Percentiles rank a stretch among this genome's conserved stretches.
Evolutionary conservation across 768 basidiomycete species (phyloP).

Genomic region (Calocybe cyanea): DNA sequence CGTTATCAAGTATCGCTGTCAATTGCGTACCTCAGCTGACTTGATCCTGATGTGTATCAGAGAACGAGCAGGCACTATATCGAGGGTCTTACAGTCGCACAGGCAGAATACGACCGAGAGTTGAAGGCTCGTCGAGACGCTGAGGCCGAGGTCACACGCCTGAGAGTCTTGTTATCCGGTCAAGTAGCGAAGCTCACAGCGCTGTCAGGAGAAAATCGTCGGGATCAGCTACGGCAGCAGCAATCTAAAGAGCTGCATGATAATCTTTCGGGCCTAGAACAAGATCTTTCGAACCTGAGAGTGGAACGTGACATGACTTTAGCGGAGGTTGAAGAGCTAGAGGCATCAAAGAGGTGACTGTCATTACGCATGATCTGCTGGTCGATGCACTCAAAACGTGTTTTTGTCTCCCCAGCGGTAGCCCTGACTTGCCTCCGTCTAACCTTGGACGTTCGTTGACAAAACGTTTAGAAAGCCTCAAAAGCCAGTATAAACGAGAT

Average conservation of each 20-base stretch:
- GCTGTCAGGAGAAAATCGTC: slow-evolving; percentile 74
- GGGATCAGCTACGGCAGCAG: slow-evolving; percentile 76
- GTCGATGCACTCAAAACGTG: slow-evolving; percentile 8
- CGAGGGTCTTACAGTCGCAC: slow-evolving; percentile 88
- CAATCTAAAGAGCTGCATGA: slow-evolving; percentile 74
- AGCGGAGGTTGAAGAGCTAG: slow-evolving; percentile 91
- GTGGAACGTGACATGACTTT: slow-evolving; percentile 89
- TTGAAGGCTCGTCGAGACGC: slow-evolving; percentile 84
- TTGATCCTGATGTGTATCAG: slow-evolving; percentile 37
- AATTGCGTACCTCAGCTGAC: slow-evolving; percentile 4
- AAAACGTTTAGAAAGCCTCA: slow-evolving; percentile 81
- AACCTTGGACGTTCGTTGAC: slow-evolving; percentile 71
- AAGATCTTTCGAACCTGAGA: slow-evolving; percentile 80
- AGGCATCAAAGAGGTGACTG: slow-evolving; percentile 65
- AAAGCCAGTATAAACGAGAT: slow-evolving; percentile 83
- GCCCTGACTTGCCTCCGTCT: slow-evolving; percentile 34
- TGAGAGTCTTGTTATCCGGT: slow-evolving; percentile 82
- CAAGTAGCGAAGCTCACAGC: slow-evolving; percentile 85
- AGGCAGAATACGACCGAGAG: slow-evolving; percentile 92
- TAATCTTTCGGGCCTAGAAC: slow-evolving; percentile 75
- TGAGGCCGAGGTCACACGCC: slow-evolving; percentile 85
- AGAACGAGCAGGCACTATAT: slow-evolving; percentile 89
- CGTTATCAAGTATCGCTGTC: slow-evolving; percentile 18
- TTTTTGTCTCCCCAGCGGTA: slow-evolving; percentile 21
- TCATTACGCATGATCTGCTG: background rate